A percentile compares a stretch with the other conserved stretches of the same genome.
Evolutionary conservation across 805 yeast species (phyloP).

Genomic region (Candida koratica): DNA sequence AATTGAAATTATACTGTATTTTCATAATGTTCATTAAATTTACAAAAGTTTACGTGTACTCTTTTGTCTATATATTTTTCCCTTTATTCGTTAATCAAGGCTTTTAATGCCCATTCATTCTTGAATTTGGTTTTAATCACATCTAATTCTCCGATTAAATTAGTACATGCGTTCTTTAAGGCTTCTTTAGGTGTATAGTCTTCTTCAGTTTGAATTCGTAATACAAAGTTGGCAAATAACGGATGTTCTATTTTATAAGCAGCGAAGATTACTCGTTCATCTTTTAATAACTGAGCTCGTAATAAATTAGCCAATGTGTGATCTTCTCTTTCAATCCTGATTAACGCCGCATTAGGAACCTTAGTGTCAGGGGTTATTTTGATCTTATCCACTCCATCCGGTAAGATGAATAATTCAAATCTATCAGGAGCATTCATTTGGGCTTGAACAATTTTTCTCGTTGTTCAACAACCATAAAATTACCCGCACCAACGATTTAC

Average conservation of each 20-base stretch:
- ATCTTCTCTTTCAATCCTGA: conserved; percentile 94
- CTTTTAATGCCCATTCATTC: conserved; percentile 90
- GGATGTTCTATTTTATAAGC: conserved; percentile 99
- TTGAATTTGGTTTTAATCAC: conserved; percentile 72
- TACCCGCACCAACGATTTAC: conserved; percentile 3
- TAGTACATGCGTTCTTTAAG: conserved; percentile 81
- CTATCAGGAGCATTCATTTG: conserved; percentile 98
- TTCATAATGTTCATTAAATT: conserved; percentile 2
- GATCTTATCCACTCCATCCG: conserved; percentile 95
- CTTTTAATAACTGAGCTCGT: conserved; percentile 80
- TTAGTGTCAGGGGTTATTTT: conserved; percentile 89
- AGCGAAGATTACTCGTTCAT: conserved; percentile 87
- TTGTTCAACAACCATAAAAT: neutral
- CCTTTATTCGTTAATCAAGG: conserved; percentile 47
- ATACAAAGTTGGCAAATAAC: conserved; percentile 86
- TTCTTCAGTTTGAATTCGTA: conserved; percentile 94
- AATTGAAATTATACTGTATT: neutral
- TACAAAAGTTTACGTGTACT: too few relatives aligned
- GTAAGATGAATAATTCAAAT: conserved; percentile 91
- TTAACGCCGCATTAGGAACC: conserved; percentile 90
- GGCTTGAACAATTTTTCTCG: neutral
- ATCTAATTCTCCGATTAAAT: conserved; percentile 75
- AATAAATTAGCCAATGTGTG: conserved; percentile 92
- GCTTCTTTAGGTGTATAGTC: conserved; percentile 92
- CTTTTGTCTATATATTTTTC: neutral